A percentile compares a stretch with the other conserved stretches of the same genome.
These are phyloP conservation scores for Botrytis paeoniae DNA, from an alignment of 2,329 filamentous ascomycete species.

Conservation along the genomic window DNA sequence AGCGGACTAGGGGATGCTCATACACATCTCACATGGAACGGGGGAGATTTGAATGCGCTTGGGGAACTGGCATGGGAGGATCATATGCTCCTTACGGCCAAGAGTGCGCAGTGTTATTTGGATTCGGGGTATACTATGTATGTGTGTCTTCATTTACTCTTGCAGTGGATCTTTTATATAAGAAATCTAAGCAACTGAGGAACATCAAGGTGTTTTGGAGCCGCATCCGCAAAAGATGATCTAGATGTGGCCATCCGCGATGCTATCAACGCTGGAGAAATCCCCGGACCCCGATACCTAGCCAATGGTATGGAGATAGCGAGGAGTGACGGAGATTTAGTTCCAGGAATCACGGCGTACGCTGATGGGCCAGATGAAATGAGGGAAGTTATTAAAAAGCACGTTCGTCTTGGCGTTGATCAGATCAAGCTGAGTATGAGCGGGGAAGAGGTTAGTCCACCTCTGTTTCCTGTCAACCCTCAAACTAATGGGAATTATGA, in stretches of 20 bases:
- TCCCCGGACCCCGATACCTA: slow-evolving; percentile 48
- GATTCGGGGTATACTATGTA: slow-evolving; percentile 51
- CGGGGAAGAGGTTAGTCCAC: slow-evolving; percentile 27
- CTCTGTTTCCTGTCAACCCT: neutral
- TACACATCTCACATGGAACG: slow-evolving; percentile 50
- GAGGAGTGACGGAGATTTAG: slow-evolving; percentile 44
- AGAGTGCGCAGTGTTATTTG: slow-evolving; percentile 43
- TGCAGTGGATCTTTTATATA: no score
- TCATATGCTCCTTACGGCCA: slow-evolving; percentile 38
- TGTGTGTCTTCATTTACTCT: neutral
- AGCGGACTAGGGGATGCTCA: slow-evolving; percentile 50
- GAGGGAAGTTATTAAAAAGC: slow-evolving; percentile 41
- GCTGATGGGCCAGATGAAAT: slow-evolving; percentile 43
- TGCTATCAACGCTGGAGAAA: slow-evolving; percentile 47
- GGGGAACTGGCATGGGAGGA: slow-evolving; percentile 46
- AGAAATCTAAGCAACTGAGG: no score
- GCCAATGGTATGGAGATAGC: slow-evolving; percentile 51
- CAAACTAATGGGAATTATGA: neutral
- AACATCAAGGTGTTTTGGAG: slow-evolving; percentile 27
- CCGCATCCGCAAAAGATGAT: slow-evolving; percentile 28
- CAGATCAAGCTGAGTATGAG: slow-evolving; percentile 46
- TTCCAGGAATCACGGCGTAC: slow-evolving; percentile 38
- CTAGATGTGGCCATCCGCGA: slow-evolving; percentile 47
- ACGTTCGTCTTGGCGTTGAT: slow-evolving; percentile 42
- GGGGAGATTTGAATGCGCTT: slow-evolving; percentile 42